Percentiles rank a stretch among this genome's conserved stretches.
phyloP scores from a whole-genome alignment of 2,329 filamentous ascomycete genomes.

The Fusarium graminum region DNA sequence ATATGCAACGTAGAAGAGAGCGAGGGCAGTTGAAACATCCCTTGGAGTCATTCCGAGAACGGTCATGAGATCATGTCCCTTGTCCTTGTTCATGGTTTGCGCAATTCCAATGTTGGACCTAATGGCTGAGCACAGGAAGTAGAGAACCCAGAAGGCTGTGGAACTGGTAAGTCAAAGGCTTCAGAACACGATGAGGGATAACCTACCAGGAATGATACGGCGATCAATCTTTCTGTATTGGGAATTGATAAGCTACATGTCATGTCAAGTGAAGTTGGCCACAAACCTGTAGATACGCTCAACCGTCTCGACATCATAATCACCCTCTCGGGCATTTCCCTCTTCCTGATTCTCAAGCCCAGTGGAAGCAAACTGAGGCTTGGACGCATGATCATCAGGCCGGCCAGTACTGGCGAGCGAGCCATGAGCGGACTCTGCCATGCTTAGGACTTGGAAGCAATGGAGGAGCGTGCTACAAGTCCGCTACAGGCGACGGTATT shows the following conservation, averaged over 20 bases:
- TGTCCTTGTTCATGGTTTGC: constrained; percentile 87
- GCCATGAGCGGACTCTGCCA: constrained; percentile 56
- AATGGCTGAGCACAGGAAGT: constrained; percentile 93
- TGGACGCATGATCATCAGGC: constrained; percentile 38
- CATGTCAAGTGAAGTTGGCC: neutral
- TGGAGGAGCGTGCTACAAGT: constrained; percentile 65
- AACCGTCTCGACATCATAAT: constrained; percentile 65
- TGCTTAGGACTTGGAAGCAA: constrained; percentile 64
- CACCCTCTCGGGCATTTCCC: constrained; percentile 51
- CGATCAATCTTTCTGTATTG: constrained; percentile 64
- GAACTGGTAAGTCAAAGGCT: constrained; percentile 13
- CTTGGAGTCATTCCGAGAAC: constrained; percentile 77
- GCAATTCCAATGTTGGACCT: constrained; percentile 91
- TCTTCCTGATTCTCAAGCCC: constrained; percentile 49
- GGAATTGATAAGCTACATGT: constrained; percentile 6
- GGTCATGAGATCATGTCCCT: constrained; percentile 79
- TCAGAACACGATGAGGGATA: neutral
- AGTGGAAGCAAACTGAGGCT: constrained; percentile 40
- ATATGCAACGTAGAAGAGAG: constrained; percentile 93
- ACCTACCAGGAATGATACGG: constrained; percentile 70
- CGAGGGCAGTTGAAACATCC: constrained; percentile 85
- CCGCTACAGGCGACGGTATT: constrained; percentile 37
- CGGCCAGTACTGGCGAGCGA: constrained; percentile 54
- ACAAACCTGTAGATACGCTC: constrained; percentile 64
- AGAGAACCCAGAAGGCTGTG: constrained; percentile 87